Evolutionary conservation across 495 filamentous ascomycete species (phyloP).

Genomic region (Penicilliopsis zonata): DNA sequence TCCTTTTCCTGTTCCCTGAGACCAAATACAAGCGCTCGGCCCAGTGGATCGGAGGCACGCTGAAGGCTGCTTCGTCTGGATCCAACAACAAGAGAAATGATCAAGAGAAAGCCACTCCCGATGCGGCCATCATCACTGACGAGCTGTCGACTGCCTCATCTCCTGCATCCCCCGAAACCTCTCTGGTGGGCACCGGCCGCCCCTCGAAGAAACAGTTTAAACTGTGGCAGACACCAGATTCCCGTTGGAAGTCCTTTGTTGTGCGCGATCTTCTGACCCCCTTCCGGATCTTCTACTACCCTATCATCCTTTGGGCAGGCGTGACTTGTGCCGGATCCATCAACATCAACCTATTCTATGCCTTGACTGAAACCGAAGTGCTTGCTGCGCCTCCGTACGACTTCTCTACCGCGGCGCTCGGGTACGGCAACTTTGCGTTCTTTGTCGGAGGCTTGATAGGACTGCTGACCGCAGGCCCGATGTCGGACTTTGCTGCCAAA

Average conservation of each 20-base stretch:
- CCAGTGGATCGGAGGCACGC: conserved; percentile 2
- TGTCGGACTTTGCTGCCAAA: conserved; percentile 40
- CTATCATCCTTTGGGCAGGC: conserved; percentile 40
- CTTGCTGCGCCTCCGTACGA: conserved; percentile 41
- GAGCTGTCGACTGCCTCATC: too few relatives aligned
- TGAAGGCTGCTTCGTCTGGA: conserved; percentile 5
- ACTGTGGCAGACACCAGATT: conserved; percentile 25
- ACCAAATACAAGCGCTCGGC: conserved; percentile 30
- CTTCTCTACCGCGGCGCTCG: conserved; percentile 30
- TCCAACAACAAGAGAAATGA: conserved; percentile 2
- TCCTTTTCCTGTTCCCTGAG: conserved; percentile 41
- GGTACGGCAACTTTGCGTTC: conserved; percentile 26
- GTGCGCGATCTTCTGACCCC: conserved; percentile 32
- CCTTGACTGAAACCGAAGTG: conserved; percentile 42
- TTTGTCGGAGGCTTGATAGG: conserved; percentile 36
- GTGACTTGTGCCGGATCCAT: conserved; percentile 38
- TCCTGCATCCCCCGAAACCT: conserved; percentile 10
- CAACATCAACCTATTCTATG: conserved; percentile 40
- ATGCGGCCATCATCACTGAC: background rate
- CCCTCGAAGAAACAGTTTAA: conserved; percentile 34
- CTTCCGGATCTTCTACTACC: conserved; percentile 38
- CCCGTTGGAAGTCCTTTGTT: conserved; percentile 21
- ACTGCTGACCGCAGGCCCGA: conserved; percentile 38
- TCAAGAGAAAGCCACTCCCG: conserved; percentile 1
- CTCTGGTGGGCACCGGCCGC: conserved; percentile 21